phyloP scores from a whole-genome alignment of 2,329 filamentous ascomycete species.

The Magnaporthales sp. region DNA sequence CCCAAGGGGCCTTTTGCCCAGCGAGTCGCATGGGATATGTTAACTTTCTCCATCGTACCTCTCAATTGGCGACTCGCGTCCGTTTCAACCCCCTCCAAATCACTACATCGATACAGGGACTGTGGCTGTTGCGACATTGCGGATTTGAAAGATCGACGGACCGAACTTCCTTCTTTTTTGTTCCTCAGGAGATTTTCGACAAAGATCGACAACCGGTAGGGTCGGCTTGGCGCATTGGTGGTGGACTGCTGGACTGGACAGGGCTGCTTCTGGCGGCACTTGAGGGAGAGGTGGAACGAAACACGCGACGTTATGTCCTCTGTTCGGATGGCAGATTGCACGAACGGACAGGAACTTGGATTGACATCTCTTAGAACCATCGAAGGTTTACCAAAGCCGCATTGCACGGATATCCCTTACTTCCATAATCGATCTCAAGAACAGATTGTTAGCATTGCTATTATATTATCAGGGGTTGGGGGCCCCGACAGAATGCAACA shows the following conservation, averaged over 20 bases:
- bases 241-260: neutral
- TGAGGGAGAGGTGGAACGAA: neutral
- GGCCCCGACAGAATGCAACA: neutral
- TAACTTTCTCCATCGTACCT: neutral
- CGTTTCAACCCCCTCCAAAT: conserved; percentile 1
- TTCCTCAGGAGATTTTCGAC: neutral
- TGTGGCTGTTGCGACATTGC: neutral
- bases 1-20: no score
- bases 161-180: no score
- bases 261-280: neutral
- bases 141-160: neutral
- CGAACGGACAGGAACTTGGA: neutral
- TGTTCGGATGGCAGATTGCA: neutral
- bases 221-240: neutral
- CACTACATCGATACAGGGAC: neutral
- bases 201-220: neutral
- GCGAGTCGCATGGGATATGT: neutral
- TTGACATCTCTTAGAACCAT: neutral
- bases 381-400: neutral
- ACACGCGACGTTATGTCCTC: neutral
- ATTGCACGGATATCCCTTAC: neutral
- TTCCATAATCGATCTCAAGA: neutral
- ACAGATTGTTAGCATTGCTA: neutral
- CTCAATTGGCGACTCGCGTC: conserved; percentile 4
- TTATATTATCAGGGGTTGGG: neutral